Evolutionary conservation across 73 alveolate species (phyloP), one percentile per base, ranked within the genome.

Genomic region (Paramecium pentaurelia): DNA sequence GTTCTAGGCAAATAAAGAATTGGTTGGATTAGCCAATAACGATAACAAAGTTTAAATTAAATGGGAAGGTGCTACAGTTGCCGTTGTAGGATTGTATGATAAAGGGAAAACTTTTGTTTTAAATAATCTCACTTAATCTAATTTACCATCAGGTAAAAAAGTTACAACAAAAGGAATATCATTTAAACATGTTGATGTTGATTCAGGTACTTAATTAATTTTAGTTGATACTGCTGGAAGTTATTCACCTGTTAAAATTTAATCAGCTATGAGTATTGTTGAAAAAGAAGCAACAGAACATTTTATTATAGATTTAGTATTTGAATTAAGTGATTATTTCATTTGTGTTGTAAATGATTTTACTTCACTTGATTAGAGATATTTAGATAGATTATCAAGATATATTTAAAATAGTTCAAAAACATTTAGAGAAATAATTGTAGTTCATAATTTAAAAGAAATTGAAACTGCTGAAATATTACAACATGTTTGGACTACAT

Each of bases 161-260:
- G 88, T 87, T 14, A 86, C 85, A 2, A 87, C 94, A 2, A 87
- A 87, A 68, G 94, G 94, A 14, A 87, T 87, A 8, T 87, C 94
- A 77, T 87, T 87, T 68, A 64, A 87, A 75, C 75, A 58, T 25
- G 86, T 86, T 3, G 75, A 87, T 87, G 88, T 87, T 6, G 94
- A 88, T 40, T 25, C 86, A 32, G 92, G 93, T 32, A 77, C 93
- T 10, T 28, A 90, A 47, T 20, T 90, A 25, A 90, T 77, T 42
- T 28, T 90, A 75, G 73, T 90, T 8, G 95, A 90, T 90, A 75
- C 95, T 22, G 95, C 95, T n/a, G 95, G 95, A 11, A 25, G 84
- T 18, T 73, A 90, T 22, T 60, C 91, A 27, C 95, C 95, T 2
- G 93, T 90, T 40, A 90, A 90, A 40, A 71, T 75, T 8, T 14